These are phyloP conservation scores for Fusarium tuaranense DNA, from an alignment of 2,329 filamentous ascomycete species.

Conservation along the genomic window DNA sequence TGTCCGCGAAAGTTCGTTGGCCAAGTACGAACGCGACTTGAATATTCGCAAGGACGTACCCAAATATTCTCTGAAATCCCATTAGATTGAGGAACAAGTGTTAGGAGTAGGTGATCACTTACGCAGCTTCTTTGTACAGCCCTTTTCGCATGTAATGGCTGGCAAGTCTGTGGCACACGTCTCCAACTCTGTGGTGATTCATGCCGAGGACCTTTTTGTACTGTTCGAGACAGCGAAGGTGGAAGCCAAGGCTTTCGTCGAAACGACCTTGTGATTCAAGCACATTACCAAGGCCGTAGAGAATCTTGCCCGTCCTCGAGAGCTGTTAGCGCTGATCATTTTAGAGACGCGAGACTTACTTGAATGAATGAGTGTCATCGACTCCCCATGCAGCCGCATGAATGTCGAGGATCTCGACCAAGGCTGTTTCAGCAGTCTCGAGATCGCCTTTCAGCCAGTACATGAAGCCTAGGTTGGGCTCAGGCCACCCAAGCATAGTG, in stretches of 20 bases:
- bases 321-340: background rate
- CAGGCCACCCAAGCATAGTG: background rate
- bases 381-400: background rate
- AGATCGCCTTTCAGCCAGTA: background rate
- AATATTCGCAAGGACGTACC: background rate
- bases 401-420: background rate
- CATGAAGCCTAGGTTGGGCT: background rate
- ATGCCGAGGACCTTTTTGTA: background rate
- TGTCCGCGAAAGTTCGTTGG: background rate
- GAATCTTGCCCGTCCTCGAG: background rate
- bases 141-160: background rate
- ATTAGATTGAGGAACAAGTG: background rate
- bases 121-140: background rate
- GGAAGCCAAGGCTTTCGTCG: background rate
- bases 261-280: background rate
- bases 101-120: background rate
- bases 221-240: background rate
- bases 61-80: background rate
- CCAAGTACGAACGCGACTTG: background rate
- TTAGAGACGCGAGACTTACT: background rate
- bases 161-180: background rate
- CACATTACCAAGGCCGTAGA: background rate
- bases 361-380: background rate
- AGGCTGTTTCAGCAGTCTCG: background rate
- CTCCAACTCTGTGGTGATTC: background rate